Evolutionary conservation across 2,329 filamentous ascomycete species (phyloP), one percentile per base, ranked within the genome.

Genomic region (Penicillium thymicola): DNA sequence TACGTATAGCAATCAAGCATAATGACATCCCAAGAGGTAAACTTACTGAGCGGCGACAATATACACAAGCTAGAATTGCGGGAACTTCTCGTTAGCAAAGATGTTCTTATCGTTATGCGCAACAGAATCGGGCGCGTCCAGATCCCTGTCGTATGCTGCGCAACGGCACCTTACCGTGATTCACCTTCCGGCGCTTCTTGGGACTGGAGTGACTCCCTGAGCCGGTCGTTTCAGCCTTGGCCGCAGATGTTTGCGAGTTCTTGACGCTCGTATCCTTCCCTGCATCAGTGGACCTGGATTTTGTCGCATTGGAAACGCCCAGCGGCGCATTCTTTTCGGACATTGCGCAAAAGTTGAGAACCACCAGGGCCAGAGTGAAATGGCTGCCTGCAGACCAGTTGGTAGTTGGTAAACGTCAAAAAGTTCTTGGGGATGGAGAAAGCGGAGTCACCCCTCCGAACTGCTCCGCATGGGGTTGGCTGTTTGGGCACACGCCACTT

Each of bases 41-140:
- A 87, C 89, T 90, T 85, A 92, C 89, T 84, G 90, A 93, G 85
- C 89, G 86, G 76, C 89, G 88, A 79, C 89, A 93, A 78, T 93
- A 93, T 72, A 93, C 88, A 79, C 89, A 93, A 72, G 89, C 89
- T 93, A 79, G 76, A 80, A 73, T 61, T 64, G 64, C 69, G 62
- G 56, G 59, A 43, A 56, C 53, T 58, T 18, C 32, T 57, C 46
- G 55, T 72, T 66, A 67, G 67, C 62, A 59, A 65, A 59, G 55
- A 59, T 54, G 51, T 50, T 55, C 48, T 58, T 49, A 57, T 61
- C 50, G 51, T 41, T 56, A 56, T 60, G 56, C 60, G 57, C 63
- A 57, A 47, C 51, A 42, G 42, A 49, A 46, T 44, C 42, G 57
- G 36, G 49, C 48, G 51, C 59, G 59, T 54, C 53, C 52, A 58